These are phyloP conservation scores for Ceratocystis colombiana DNA, from an alignment of 2,329 filamentous ascomycete species.

Conservation along the genomic window DNA sequence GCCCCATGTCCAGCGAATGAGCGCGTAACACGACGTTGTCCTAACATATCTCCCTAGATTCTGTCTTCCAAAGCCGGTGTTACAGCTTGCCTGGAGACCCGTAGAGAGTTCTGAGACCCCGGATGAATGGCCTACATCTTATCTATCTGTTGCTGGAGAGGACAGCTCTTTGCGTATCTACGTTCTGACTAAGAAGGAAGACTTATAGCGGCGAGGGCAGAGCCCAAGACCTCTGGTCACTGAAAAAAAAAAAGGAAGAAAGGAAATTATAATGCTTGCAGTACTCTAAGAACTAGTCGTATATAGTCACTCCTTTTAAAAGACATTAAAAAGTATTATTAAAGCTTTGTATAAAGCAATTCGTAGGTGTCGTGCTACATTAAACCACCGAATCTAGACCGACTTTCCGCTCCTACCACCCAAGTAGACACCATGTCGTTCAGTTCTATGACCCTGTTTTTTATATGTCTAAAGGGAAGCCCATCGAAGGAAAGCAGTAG, in stretches of 20 bases:
- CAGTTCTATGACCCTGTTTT: neutral
- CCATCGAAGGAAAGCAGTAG: neutral
- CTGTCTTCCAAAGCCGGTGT: conserved; percentile 53
- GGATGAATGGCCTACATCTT: conserved; percentile 35
- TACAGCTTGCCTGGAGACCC: conserved; percentile 61
- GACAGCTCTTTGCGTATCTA: conserved; percentile 53
- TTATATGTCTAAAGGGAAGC: neutral
- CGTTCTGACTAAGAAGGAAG: conserved; percentile 32
- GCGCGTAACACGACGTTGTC: neutral
- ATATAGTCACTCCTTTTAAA: neutral
- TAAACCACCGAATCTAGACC: neutral
- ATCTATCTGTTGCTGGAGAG: conserved; percentile 45
- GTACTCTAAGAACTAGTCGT: no score
- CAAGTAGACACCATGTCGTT: neutral
- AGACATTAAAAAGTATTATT: conserved; percentile 20
- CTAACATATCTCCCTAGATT: conserved; percentile 33
- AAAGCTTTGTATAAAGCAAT: conserved; percentile 5
- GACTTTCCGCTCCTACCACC: neutral
- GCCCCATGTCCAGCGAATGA: neutral
- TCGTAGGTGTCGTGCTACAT: conserved; percentile 9
- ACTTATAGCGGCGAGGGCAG: neutral
- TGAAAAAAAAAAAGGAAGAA: neutral
- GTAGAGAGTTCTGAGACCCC: conserved; percentile 25
- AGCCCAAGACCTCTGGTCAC: neutral
- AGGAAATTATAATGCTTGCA: neutral